Evolutionary conservation across 192 early-diverging fungal genomes (phyloP).

Genomic region (Diversispora eburnea): DNA sequence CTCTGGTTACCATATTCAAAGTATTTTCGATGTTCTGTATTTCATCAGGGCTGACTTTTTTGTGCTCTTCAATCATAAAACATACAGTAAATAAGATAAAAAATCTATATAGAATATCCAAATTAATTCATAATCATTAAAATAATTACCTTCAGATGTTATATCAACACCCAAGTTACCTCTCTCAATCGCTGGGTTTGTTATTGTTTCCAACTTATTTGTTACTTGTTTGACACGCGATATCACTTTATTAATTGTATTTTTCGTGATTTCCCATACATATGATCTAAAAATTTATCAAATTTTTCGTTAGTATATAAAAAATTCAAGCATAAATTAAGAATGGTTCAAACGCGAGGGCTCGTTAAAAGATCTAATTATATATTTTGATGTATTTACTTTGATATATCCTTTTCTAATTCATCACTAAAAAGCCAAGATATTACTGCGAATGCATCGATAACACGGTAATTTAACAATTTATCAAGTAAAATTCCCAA

Average conservation of each 20-base stretch:
- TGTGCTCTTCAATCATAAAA: conserved; percentile 34
- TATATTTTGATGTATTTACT: conserved; percentile 24
- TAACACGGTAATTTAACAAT: conserved; percentile 90
- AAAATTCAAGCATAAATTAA: not conserved
- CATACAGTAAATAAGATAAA: not conserved
- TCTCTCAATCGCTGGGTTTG: conserved; percentile 31
- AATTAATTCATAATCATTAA: not conserved
- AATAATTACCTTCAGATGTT: conserved; percentile 38
- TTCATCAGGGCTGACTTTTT: conserved; percentile 25
- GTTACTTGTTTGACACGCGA: conserved; percentile 72
- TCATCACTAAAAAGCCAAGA: conserved; percentile 70
- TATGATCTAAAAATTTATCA: conserved; percentile 47
- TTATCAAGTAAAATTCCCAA: conserved; percentile 92
- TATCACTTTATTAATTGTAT: conserved; percentile 81
- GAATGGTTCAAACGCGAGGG: not conserved
- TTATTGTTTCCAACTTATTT: conserved; percentile 42
- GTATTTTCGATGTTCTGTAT: conserved; percentile 52
- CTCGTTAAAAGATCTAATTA: not conserved
- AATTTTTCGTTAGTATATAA: not conserved
- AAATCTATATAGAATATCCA: not conserved
- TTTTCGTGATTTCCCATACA: conserved; percentile 84
- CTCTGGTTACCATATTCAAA: conserved; percentile 63
- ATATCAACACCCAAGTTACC: conserved; percentile 33
- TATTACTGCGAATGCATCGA: conserved; percentile 80
- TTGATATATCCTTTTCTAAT: conserved; percentile 40